Evolutionary conservation across 2,329 filamentous ascomycete genomes (phyloP).

Genomic region (Fusarium sp.): DNA sequence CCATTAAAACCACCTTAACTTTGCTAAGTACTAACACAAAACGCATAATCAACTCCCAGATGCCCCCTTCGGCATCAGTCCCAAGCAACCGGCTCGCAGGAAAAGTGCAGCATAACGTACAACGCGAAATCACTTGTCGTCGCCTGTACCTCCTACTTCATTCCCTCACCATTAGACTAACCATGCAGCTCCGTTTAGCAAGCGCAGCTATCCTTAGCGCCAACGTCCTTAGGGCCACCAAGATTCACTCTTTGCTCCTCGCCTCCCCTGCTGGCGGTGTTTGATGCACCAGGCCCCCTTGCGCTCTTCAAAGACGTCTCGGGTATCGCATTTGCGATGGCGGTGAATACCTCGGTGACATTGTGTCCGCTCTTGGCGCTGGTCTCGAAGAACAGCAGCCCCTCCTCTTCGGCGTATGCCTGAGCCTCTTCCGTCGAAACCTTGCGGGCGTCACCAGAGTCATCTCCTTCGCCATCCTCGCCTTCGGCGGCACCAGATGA

Average conservation of each 20-base stretch:
- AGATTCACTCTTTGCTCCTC: conserved; percentile 86
- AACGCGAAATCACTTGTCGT: conserved; percentile 40
- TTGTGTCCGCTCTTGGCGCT: conserved; percentile 96
- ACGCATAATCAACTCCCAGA: conserved; percentile 46
- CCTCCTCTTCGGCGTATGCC: conserved; percentile 93
- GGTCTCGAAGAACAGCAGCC: conserved; percentile 95
- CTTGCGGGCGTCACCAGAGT: conserved; percentile 81
- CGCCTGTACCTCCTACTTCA: conserved; percentile 22
- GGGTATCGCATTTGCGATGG: conserved; percentile 97
- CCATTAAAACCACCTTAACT: conserved; percentile 34
- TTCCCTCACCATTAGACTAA: conserved; percentile 16
- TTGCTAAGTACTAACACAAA: conserved; percentile 39
- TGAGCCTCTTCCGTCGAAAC: conserved; percentile 91
- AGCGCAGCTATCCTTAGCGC: conserved; percentile 90
- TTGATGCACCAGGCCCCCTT: conserved; percentile 75
- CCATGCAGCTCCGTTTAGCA: conserved; percentile 64
- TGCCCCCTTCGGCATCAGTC: conserved; percentile 45
- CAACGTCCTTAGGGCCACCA: conserved; percentile 75
- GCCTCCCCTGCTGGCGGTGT: conserved; percentile 66
- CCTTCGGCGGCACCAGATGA: conserved; percentile 53
- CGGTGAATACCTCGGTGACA: conserved; percentile 95
- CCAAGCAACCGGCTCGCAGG: conserved; percentile 44
- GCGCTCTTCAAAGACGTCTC: conserved; percentile 95
- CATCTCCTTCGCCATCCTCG: conserved; percentile 66
- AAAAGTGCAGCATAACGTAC: conserved; percentile 45